These are phyloP conservation scores for Austroboletus niveus DNA, from an alignment of 1,284 basidiomycete genomes.

Conservation along the genomic window DNA sequence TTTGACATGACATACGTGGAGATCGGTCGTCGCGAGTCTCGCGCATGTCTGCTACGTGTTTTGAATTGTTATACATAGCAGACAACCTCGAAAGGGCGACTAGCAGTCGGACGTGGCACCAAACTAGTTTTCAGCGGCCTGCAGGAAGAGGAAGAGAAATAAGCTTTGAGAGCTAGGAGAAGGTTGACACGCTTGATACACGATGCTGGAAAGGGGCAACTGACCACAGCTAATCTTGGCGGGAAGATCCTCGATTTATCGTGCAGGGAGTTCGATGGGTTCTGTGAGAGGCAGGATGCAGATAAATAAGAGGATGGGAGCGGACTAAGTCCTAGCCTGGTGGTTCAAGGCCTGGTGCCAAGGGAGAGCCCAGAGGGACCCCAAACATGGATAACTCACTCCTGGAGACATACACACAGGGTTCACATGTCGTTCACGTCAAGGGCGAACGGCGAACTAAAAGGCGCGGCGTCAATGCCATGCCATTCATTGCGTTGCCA, in stretches of 20 bases:
- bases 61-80: constrained; percentile 1
- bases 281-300: not conserved
- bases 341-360: not conserved
- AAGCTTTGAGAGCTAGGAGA: not conserved
- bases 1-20: constrained; percentile 16
- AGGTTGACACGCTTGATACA: not conserved
- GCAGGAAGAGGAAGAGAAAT: not conserved
- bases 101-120: not conserved
- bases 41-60: not conserved
- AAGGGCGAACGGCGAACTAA: not conserved
- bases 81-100: not conserved
- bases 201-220: constrained; percentile 3
- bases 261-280: not conserved
- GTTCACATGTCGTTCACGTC: not conserved
- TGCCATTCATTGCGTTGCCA: not conserved
- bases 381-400: constrained; percentile 14
- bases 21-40: constrained; percentile 2
- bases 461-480: not conserved
- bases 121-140: not conserved
- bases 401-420: not conserved
- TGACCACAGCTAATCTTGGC: constrained; percentile 3
- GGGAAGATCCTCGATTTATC: constrained; percentile 3
- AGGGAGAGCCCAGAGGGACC: not conserved
- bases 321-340: not conserved
- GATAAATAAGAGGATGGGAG: not conserved